Evolutionary conservation across 2,329 filamentous ascomycete species (phyloP), one percentile per base, ranked within the genome.

Genomic region (Stagonosporopsis vannaccii): DNA sequence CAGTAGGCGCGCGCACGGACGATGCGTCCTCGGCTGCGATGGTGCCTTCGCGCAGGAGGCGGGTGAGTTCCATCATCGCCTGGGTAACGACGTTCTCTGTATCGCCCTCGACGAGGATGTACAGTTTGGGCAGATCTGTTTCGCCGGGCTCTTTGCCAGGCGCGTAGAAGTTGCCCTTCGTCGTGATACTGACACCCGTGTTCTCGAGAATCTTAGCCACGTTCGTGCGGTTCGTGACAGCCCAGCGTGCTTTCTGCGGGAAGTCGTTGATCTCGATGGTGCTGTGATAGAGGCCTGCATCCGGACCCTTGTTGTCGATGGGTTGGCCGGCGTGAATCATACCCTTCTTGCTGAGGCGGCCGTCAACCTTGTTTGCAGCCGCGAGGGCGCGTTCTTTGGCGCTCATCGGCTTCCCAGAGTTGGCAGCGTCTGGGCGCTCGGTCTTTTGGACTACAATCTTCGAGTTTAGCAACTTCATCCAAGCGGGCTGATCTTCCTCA

Each of bases 251-350:
- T 82, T 97, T 98, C 76, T 99, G 95, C 30, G 95, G 95, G 78
- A 98, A 98, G 78, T 99, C 95, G 77, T 99, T 99, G 85, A 99
- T 99, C 77, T 98, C 95, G 59, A 99, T 83, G 4, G 94, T 98
- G 15, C 95, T 93, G 75, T 99, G 95, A 84, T 92, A 99, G 0
- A 93, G 92, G 47, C 95, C 95, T 3, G 95, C 95, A 76, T 99
- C 95, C 0, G 95, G 95, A 1, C 95, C 95, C 77, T 97, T 97
- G 80, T 99, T 99, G 80, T 99, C 95, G 73, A 97, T 96, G 7
- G 95, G 92, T 59, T 96, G 93, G 13, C 95, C 95, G 4, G 91
- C 90, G 58, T 95, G 90, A 68, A 97, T 88, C 73, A 95, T 90
- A 32, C 93, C 93, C 30, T 92, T 91, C 67, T 92, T 91, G 70